Conservation (phyloP, 1,284 basidiomycete species). For the Taiwanofungus camphoratus region DNA sequence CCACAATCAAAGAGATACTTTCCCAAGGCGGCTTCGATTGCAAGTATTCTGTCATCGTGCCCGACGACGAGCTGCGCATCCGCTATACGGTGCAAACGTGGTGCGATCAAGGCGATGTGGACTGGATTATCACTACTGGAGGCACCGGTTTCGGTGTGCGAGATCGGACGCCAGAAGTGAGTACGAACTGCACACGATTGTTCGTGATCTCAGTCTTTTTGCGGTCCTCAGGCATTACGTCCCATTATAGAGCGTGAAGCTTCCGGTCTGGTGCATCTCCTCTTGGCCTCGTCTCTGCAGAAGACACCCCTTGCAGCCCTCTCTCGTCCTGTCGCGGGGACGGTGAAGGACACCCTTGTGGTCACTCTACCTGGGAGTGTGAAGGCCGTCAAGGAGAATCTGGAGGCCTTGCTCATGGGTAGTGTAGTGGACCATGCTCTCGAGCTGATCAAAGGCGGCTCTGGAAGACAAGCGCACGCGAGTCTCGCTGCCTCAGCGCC, state of each 20-base stretch:
- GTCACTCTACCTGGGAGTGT: slow-evolving; percentile 80
- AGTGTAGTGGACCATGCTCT: slow-evolving; percentile 67
- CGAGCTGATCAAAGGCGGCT: slow-evolving; percentile 68
- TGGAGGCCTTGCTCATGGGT: slow-evolving; percentile 53
- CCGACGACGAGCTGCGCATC: slow-evolving; percentile 59
- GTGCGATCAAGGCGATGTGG: slow-evolving; percentile 40
- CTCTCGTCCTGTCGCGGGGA: slow-evolving; percentile 77
- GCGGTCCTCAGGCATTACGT: slow-evolving; percentile 53
- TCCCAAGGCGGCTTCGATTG: slow-evolving; percentile 37
- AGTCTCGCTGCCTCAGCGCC: neutral
- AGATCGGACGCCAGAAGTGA: slow-evolving; percentile 81
- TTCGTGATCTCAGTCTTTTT: no score
- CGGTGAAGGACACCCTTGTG: slow-evolving; percentile 60
- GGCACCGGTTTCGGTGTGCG: slow-evolving; percentile 82
- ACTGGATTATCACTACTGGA: slow-evolving; percentile 78
- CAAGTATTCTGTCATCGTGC: slow-evolving; percentile 36
- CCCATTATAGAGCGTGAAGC: slow-evolving; percentile 72
- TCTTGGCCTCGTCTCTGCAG: slow-evolving; percentile 62
- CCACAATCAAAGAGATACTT: slow-evolving; percentile 50
- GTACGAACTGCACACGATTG: slow-evolving; percentile 3
- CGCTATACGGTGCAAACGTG: slow-evolving; percentile 41
- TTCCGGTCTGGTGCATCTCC: slow-evolving; percentile 73
- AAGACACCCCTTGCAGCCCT: slow-evolving; percentile 80
- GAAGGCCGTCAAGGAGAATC: slow-evolving; percentile 78
- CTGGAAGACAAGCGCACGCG: slow-evolving; percentile 55